Evolutionary conservation across 2,329 filamentous ascomycete species (phyloP).

Genomic region (Emergomyces africanus): DNA sequence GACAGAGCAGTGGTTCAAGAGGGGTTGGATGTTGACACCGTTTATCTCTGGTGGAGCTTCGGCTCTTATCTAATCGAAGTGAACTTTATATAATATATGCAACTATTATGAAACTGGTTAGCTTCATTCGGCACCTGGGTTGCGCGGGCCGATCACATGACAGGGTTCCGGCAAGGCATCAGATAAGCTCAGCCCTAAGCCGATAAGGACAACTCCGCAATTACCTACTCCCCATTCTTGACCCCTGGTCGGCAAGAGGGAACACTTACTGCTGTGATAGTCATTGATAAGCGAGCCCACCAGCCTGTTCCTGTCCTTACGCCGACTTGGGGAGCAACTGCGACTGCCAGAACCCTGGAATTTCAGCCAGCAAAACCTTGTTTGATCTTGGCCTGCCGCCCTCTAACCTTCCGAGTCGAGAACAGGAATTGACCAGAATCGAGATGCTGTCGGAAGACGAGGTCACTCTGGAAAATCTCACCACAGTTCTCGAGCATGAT

Average conservation of each 20-base stretch:
- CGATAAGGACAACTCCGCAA: too few species aligned
- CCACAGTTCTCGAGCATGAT: conserved; percentile 56
- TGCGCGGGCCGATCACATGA: background rate
- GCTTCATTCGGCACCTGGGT: background rate
- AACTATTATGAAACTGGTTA: background rate
- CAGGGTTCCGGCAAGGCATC: background rate
- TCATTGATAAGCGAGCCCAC: background rate
- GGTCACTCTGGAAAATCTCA: conserved; percentile 49
- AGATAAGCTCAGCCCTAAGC: too few species aligned
- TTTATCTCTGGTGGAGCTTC: background rate
- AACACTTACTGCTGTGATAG: background rate
- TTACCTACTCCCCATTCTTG: background rate
- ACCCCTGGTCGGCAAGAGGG: background rate
- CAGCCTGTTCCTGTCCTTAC: background rate
- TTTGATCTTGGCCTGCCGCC: background rate
- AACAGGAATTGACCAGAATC: background rate
- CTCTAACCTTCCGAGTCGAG: background rate
- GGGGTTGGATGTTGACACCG: background rate
- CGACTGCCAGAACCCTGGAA: background rate
- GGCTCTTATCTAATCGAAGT: background rate
- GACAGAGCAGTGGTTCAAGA: background rate
- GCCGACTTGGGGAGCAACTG: background rate
- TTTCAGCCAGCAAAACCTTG: background rate
- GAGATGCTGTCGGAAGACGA: conserved; percentile 2
- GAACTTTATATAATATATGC: background rate